Percentiles rank a stretch among this genome's conserved stretches.
phyloP scores from a whole-genome alignment of 1,284 basidiomycete genomes.

The Volvariella surrecta region DNA sequence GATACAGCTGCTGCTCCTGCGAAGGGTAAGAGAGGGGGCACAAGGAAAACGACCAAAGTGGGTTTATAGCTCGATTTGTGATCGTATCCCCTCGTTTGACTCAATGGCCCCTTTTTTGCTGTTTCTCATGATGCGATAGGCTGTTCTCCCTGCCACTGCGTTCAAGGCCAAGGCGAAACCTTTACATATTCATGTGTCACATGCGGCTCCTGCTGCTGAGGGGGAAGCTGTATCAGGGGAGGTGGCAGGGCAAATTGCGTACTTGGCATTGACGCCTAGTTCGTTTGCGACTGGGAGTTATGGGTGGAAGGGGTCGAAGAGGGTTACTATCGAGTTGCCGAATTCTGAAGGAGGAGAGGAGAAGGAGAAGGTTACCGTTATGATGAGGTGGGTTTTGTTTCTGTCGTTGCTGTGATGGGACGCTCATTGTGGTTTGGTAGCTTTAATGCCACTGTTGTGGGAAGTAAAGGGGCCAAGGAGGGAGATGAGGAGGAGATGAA shows the following conservation, averaged over 20 bases:
- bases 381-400: constrained; percentile 49
- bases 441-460: constrained; percentile 71
- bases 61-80: background rate
- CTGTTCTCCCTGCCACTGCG: constrained; percentile 35
- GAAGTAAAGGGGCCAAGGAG: constrained; percentile 54
- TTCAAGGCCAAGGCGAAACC: constrained; percentile 63
- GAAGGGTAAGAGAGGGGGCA: constrained; percentile 7
- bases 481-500: constrained; percentile 19
- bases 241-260: constrained; percentile 59
- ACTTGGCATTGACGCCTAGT: constrained; percentile 43
- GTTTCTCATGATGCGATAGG: no score
- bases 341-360: constrained; percentile 39
- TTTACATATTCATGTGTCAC: constrained; percentile 59
- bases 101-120: no score
- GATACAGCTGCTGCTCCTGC: constrained; percentile 2
- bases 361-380: constrained; percentile 66
- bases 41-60: constrained; percentile 7
- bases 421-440: constrained; percentile 22
- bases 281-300: constrained; percentile 67
- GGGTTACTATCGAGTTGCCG: constrained; percentile 54
- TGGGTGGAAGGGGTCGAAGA: constrained; percentile 73
- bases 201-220: constrained; percentile 48
- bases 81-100: no score
- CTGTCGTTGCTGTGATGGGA: background rate
- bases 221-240: constrained; percentile 25